These are phyloP conservation scores for Fomitopsis pulvina DNA, from an alignment of 768 basidiomycete genomes.

Conservation along the genomic window DNA sequence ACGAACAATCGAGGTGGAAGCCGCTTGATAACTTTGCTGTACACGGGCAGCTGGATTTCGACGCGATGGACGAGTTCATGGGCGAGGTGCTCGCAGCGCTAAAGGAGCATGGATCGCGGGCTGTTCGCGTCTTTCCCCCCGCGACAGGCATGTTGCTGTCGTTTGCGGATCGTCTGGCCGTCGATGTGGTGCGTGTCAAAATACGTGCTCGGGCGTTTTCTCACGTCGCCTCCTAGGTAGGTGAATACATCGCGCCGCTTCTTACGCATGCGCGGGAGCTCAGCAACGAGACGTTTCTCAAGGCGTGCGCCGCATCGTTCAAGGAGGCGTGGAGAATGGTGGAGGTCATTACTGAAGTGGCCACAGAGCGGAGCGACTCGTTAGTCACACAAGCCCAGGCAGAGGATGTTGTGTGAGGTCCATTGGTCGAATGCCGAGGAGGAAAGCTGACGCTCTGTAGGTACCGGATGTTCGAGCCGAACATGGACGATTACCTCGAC, in stretches of 20 bases:
- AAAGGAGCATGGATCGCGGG: constrained; percentile 68
- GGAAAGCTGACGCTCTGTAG: constrained; percentile 32
- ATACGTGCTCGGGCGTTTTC: constrained; percentile 2
- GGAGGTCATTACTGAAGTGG: constrained; percentile 62
- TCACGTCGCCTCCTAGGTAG: constrained; percentile 47
- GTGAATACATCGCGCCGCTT: constrained; percentile 79
- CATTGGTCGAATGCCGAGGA: background rate
- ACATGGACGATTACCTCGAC: constrained; percentile 97
- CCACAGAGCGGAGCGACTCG: constrained; percentile 31
- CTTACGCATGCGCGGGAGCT: constrained; percentile 74
- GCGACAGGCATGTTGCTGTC: constrained; percentile 68
- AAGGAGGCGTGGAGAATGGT: constrained; percentile 84
- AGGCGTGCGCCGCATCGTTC: constrained; percentile 86
- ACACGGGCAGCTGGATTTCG: constrained; percentile 68
- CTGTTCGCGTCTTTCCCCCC: constrained; percentile 82
- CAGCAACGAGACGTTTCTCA: constrained; percentile 64
- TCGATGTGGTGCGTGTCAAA: constrained; percentile 60
- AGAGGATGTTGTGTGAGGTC: constrained; percentile 78
- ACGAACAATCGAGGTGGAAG: constrained; percentile 75
- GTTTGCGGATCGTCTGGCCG: constrained; percentile 80
- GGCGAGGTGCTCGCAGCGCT: constrained; percentile 56
- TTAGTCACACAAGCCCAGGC: constrained; percentile 45
- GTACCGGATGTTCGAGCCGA: constrained; percentile 90
- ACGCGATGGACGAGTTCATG: constrained; percentile 93
- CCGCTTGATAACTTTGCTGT: constrained; percentile 76